Base-by-base conservation (phyloP, 2,329 filamentous ascomycete species). In the Microascus cirrosus region DNA sequence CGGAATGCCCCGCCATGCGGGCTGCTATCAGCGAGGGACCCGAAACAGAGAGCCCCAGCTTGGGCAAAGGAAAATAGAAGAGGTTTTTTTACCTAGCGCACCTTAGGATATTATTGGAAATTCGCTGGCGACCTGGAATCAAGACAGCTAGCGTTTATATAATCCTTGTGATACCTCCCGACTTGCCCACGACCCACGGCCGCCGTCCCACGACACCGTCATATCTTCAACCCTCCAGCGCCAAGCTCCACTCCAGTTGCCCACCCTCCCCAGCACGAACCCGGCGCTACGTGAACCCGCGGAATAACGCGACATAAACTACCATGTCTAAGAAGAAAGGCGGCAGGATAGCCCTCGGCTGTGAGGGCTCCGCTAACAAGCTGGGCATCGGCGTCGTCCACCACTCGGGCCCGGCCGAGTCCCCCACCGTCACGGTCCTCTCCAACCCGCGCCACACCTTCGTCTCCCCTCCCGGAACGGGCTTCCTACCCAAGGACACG, bases 331-430 rank as follows among this genome's bases (percentile, higher is more conserved):
- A 63, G 34, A 58, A 58, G 53, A 66, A 72, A 66, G 60, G 67
- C 61, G 64, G 74, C 59, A 78, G 78, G 67, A 77, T 83, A 62
- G 78, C 81, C 64, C 73, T 84, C 62, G 81, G 81, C 62, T 81
- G 78, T 69, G 94, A 99, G 77, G 93, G 94, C 71, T 96, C 90
- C 59, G 94, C 94, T 73, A 99, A 99, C 79, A 99, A 99, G 74
- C 84, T 99, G 56, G 94, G 93, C 64, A 87, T 97, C 59, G 94
- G 94, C 67, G 78, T 99, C 59, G 96, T 99, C 70, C 82, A 84
- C 25, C 94, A 97, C 76, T 79, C 84, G 59, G 73, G 65, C 69
- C 73, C 67, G 59, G 72, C 75, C 60, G 74, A 79, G 60, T 75
- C 78, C 42, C 81, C 87, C 22, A 75, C 78, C 63, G 60, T 60